Conservation (phyloP, 2,329 filamentous ascomycete genomes). For the Arachnomyces sp. region DNA sequence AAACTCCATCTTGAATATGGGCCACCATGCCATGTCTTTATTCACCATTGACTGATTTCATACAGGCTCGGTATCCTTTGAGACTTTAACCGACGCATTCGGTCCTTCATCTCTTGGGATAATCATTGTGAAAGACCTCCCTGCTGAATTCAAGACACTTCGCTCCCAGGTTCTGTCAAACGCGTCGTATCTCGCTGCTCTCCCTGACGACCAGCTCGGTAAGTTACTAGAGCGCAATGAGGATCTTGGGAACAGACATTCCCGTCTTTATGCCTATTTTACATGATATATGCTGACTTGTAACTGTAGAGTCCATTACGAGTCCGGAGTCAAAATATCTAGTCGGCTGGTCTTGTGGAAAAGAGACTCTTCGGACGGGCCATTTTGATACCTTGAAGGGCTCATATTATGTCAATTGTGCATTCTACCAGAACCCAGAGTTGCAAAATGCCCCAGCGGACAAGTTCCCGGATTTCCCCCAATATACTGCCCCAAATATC, state of each 20-base stretch:
- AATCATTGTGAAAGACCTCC: conserved; percentile 82
- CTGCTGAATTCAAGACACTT: conserved; percentile 61
- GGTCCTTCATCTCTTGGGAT: conserved; percentile 87
- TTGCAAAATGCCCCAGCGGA: conserved; percentile 30
- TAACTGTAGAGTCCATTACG: conserved; percentile 36
- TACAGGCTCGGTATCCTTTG: conserved; percentile 35
- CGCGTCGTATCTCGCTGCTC: conserved; percentile 78
- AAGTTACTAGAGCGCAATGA: conserved; percentile 18
- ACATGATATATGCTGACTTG: conserved; percentile 43
- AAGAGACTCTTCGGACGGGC: conserved; percentile 55
- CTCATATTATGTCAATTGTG: conserved; percentile 58
- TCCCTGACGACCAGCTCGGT: conserved; percentile 67
- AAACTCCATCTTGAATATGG: conserved; percentile 1
- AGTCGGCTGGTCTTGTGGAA: conserved; percentile 58
- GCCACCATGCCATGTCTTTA: not conserved
- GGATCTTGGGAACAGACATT: not conserved
- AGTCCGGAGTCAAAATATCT: conserved; percentile 49
- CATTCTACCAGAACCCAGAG: conserved; percentile 40
- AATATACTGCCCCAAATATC: conserved; percentile 83
- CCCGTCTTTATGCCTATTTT: conserved; percentile 6
- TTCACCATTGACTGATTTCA: conserved; percentile 3
- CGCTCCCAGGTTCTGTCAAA: conserved; percentile 72
- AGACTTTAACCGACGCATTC: conserved; percentile 59
- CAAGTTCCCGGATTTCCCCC: conserved; percentile 56
- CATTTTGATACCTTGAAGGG: conserved; percentile 57